A percentile compares a stretch with the other conserved stretches of the same genome.
Conservation (phyloP, 2,329 filamentous ascomycete species). For the Intubia oerlemansii region DNA sequence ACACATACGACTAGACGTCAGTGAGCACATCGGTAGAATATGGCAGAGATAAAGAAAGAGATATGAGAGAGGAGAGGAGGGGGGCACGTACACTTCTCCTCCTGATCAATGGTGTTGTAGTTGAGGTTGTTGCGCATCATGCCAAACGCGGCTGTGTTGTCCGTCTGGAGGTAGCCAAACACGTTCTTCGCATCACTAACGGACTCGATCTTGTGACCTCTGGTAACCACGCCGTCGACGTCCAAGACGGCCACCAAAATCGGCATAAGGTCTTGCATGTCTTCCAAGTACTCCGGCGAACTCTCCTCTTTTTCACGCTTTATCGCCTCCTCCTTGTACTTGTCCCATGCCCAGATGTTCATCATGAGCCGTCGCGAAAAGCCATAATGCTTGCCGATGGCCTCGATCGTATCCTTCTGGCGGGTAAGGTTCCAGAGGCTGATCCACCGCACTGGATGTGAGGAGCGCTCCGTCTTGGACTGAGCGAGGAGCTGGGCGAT, state of each 20-base stretch:
- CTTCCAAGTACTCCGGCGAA: not conserved
- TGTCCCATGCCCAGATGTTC: constrained; percentile 31
- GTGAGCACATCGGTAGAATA: constrained; percentile 10
- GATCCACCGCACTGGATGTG: constrained; percentile 43
- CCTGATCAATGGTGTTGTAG: constrained; percentile 53
- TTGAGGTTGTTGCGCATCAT: constrained; percentile 54
- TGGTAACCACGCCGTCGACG: not conserved
- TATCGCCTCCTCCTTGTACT: constrained; percentile 4
- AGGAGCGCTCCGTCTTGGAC: constrained; percentile 10
- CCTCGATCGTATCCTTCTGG: constrained; percentile 31
- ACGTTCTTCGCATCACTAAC: not conserved
- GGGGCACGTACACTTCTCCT: constrained; percentile 37
- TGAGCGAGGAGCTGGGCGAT: constrained; percentile 17
- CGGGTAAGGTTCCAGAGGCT: constrained; percentile 49
- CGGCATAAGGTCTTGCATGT: not conserved
- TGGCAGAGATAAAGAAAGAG: not conserved
- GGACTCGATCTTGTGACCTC: not conserved
- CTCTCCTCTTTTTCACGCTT: not conserved
- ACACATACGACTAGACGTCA: constrained; percentile 36
- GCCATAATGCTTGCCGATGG: constrained; percentile 38
- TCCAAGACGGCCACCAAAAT: constrained; percentile 1
- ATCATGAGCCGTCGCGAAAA: constrained; percentile 44
- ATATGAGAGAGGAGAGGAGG: too few relatives aligned
- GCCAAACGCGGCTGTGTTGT: constrained; percentile 18
- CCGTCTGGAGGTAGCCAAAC: constrained; percentile 3